Evolutionary conservation across 2,329 filamentous ascomycete species (phyloP).

Genomic region (Cylindrodendrum hubeiense): DNA sequence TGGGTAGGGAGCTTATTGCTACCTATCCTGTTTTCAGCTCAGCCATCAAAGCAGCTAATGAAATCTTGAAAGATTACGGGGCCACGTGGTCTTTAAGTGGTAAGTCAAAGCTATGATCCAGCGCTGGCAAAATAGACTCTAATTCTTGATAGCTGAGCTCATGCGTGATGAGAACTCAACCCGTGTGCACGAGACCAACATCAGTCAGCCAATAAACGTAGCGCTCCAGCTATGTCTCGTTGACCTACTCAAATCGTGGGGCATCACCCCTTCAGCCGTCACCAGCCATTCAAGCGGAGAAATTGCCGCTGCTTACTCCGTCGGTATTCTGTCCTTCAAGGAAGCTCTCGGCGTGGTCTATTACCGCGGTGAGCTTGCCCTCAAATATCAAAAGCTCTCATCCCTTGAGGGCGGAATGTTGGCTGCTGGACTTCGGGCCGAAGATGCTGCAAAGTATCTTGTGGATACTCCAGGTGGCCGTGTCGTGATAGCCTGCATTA

Average conservation of each 20-base stretch:
- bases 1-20: conserved; percentile 47
- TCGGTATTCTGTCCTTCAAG: conserved; percentile 41
- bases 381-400: neutral
- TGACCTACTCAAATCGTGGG: conserved; percentile 48
- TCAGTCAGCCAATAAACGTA: conserved; percentile 55
- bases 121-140: no score
- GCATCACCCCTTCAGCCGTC: conserved; percentile 40
- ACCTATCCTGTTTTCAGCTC: conserved; percentile 18
- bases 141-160: conserved; percentile 19
- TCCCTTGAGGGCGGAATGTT: neutral
- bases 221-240: conserved; percentile 56
- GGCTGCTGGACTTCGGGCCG: neutral
- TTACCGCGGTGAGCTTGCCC: neutral
- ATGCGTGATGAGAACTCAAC: neutral
- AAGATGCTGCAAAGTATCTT: neutral
- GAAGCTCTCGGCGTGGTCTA: conserved; percentile 32
- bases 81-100: conserved; percentile 39
- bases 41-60: conserved; percentile 1
- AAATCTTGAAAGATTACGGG: conserved; percentile 41
- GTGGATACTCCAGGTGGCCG: no score
- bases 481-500: no score
- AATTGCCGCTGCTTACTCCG: conserved; percentile 50
- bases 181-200: conserved; percentile 47
- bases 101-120: neutral
- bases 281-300: conserved; percentile 51